These are phyloP conservation scores for Albifimbria verrucaria DNA, from an alignment of 2,329 filamentous ascomycete species.

Conservation along the genomic window DNA sequence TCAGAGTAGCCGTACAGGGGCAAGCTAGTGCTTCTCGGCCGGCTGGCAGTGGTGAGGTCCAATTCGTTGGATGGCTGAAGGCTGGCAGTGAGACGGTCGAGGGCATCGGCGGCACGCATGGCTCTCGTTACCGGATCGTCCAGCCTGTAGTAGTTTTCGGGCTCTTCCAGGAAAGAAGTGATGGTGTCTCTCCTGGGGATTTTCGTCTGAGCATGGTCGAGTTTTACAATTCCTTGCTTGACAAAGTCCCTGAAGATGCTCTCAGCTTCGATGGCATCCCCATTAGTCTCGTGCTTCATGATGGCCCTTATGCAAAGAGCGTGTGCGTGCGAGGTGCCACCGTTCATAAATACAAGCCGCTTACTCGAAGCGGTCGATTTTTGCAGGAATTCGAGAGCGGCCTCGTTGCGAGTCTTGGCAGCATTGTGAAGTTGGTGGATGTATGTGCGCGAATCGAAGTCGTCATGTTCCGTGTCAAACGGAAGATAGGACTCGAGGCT, in stretches of 20 bases:
- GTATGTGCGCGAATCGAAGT: slow-evolving; percentile 29
- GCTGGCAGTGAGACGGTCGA: slow-evolving; percentile 52
- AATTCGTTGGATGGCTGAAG: slow-evolving; percentile 48
- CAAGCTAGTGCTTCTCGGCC: slow-evolving; percentile 47
- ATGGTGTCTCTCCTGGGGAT: slow-evolving; percentile 17
- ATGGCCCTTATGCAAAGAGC: slow-evolving; percentile 53
- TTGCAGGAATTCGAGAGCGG: slow-evolving; percentile 49
- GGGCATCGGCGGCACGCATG: slow-evolving; percentile 57
- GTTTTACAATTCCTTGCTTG: slow-evolving; percentile 46
- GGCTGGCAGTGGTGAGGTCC: slow-evolving; percentile 38
- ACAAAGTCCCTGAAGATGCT: slow-evolving; percentile 47
- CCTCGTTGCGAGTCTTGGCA: slow-evolving; percentile 40
- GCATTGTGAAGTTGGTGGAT: slow-evolving; percentile 51
- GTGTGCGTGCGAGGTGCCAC: slow-evolving; percentile 54
- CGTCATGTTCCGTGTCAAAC: slow-evolving; percentile 20
- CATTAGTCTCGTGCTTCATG: slow-evolving; percentile 47
- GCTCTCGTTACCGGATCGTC: slow-evolving; percentile 51
- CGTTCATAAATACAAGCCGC: slow-evolving; percentile 58
- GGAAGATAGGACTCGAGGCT: slow-evolving; percentile 44
- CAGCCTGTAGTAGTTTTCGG: slow-evolving; percentile 13
- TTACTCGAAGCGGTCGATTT: slow-evolving; percentile 43
- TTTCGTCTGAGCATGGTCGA: slow-evolving; percentile 26
- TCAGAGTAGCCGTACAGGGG: slow-evolving; percentile 44
- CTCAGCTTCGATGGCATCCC: slow-evolving; percentile 47
- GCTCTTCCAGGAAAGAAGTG: slow-evolving; percentile 12